Conservation (phyloP, 2,329 filamentous ascomycete genomes). For the Aspergillus sp. region DNA sequence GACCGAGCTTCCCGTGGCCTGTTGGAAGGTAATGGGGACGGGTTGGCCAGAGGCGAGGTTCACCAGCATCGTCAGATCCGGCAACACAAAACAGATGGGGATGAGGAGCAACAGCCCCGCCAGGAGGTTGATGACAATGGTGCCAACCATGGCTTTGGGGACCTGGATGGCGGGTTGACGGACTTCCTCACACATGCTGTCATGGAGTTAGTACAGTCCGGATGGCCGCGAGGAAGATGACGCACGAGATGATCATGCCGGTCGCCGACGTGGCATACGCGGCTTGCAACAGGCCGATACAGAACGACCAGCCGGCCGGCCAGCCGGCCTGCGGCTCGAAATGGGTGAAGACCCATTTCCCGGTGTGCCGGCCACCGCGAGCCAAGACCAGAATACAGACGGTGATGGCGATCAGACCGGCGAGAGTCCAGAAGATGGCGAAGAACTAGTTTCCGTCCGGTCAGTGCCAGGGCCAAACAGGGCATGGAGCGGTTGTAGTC, state of each 20-base stretch:
- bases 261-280: constrained; percentile 66
- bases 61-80: constrained; percentile 62
- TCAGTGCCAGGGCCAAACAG: not conserved
- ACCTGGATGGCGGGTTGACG: constrained; percentile 63
- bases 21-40: constrained; percentile 71
- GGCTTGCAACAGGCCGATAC: constrained; percentile 66
- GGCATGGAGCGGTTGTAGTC: not conserved
- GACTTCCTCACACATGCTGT: constrained; percentile 73
- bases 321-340: constrained; percentile 68
- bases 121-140: constrained; percentile 62
- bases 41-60: constrained; percentile 68
- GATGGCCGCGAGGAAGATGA: no score
- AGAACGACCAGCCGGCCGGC: constrained; percentile 68
- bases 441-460: constrained; percentile 65
- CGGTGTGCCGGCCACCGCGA: constrained; percentile 63
- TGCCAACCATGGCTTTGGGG: constrained; percentile 67
- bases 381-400: constrained; percentile 68
- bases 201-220: no score
- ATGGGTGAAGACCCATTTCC: constrained; percentile 53
- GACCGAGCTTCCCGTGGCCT: constrained; percentile 65
- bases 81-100: constrained; percentile 71
- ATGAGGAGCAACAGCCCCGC: constrained; percentile 67
- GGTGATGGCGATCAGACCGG: constrained; percentile 62
- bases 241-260: constrained; percentile 79
- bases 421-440: constrained; percentile 68